Evolutionary conservation across 2,329 filamentous ascomycete genomes (phyloP).

Genomic region (Fusarium oligoseptatum): DNA sequence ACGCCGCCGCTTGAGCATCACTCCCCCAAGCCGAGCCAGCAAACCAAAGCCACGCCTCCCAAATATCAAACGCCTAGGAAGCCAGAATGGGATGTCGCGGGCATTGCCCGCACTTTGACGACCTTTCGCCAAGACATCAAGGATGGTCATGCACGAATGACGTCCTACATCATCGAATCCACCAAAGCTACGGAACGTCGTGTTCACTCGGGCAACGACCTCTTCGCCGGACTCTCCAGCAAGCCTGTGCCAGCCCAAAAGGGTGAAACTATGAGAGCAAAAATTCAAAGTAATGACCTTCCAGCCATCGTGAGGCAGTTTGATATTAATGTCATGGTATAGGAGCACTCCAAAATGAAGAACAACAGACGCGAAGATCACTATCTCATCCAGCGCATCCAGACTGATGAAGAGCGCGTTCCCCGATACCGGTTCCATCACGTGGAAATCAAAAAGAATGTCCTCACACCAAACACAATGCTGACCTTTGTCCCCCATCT

Average conservation of each 20-base stretch:
- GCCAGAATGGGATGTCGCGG: conserved; percentile 58
- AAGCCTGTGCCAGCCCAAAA: conserved; percentile 53
- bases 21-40: conserved; percentile 17
- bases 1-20: conserved; percentile 41
- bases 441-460: conserved; percentile 70
- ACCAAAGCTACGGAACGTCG: conserved; percentile 57
- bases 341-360: conserved; percentile 61
- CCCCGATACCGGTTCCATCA: conserved; percentile 72
- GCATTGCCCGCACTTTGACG: conserved; percentile 58
- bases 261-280: conserved; percentile 61
- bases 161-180: conserved; percentile 60
- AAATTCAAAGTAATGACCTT: conserved; percentile 62
- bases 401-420: conserved; percentile 64
- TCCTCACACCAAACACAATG: conserved; percentile 71
- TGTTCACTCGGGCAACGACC: conserved; percentile 59
- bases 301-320: background rate
- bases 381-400: conserved; percentile 60
- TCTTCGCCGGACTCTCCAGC: conserved; percentile 61
- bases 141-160: conserved; percentile 60
- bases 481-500: conserved; percentile 72
- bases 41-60: conserved; percentile 29
- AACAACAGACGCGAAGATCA: conserved; percentile 59
- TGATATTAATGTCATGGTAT: conserved; percentile 35
- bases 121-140: conserved; percentile 59
- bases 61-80: conserved; percentile 41